Percentiles rank a stretch among this genome's conserved stretches.
Evolutionary conservation across 305 asterid genomes (phyloP).

Genomic region (Fraxinus sp.): DNA sequence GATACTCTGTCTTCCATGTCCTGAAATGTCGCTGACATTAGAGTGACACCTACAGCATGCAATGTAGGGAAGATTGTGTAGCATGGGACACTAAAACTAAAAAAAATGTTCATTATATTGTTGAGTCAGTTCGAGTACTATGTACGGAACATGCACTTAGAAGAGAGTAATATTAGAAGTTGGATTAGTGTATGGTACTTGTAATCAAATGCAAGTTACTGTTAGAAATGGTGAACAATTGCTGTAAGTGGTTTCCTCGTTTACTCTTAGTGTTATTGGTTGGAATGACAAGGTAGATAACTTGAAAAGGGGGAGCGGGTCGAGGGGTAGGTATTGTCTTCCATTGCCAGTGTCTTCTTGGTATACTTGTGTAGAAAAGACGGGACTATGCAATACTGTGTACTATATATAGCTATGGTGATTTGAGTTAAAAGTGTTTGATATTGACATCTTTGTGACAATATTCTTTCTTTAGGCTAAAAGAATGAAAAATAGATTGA

Average conservation of each 20-base stretch:
- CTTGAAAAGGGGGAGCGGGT: background rate
- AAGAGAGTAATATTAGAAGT: background rate
- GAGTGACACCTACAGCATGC: background rate
- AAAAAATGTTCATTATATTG: background rate
- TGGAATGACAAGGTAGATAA: background rate
- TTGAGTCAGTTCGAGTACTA: background rate
- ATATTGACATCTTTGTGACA: background rate
- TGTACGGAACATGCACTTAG: background rate
- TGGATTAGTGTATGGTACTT: background rate
- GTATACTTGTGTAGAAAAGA: background rate
- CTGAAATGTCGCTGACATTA: background rate
- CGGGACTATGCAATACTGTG: background rate
- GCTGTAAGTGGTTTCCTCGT: background rate
- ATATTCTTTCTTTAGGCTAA: background rate
- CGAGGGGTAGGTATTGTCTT: background rate
- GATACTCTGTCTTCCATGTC: conserved; percentile 2
- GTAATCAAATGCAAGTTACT: background rate
- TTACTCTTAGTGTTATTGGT: background rate
- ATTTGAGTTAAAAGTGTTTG: background rate
- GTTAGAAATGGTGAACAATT: background rate
- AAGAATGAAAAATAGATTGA: background rate
- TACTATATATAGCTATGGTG: background rate
- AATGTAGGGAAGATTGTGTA: background rate
- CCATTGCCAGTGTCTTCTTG: background rate
- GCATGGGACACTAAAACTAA: background rate